Base-by-base conservation (phyloP, 345 rosid species). In the Eucalyptus globulus region DNA sequence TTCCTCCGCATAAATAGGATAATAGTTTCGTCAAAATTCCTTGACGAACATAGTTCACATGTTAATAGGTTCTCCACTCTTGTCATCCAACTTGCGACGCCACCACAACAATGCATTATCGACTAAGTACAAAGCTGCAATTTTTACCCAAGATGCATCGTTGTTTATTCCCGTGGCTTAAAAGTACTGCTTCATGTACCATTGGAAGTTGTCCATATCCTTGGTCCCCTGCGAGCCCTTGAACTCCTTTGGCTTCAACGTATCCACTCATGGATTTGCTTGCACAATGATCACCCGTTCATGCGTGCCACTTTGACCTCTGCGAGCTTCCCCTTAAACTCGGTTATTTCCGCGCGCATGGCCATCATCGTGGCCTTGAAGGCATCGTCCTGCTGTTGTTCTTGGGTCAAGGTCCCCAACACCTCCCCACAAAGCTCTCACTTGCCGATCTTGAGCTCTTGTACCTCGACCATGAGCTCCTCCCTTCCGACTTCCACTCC, bases 11-110 rank as follows among this genome's bases (percentile, higher is more conserved):
- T 9, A 56, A 9, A 3, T 24, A 56, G 29, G 62, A 56, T 56
- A 1, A 24, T 56, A 53, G 62, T 56, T 56, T 24, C 3, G 2
- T 24, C 29, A 56, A 56, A 0, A 56, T 56, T 56, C 29, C 13
- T 56, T 1, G 1, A 56, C 1, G 5, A 2, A 22, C 62, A 22
- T 22, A 56, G 62, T 24, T 6, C 13, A 56, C 3, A 0, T 56
- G 27, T 22, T 56, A 12, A 56, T 56, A 56, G 62, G 62, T 22
- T 56, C 62, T 22, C 62, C 62, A 56, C 29, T 56, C 6, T 0
- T 56, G 1, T 56, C 1, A 56, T 56, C 29, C 29, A 0, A 56
- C 13, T 0, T 24, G 0, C 0, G 0, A 4, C 1, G 13, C 62
- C 62, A 22, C 13, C 62, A 56, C 62, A 24, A 56, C 13, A 56